Evolutionary conservation across 768 basidiomycete genomes (phyloP), one percentile per base, ranked within the genome.

Genomic region (Psilocybe azurescens): DNA sequence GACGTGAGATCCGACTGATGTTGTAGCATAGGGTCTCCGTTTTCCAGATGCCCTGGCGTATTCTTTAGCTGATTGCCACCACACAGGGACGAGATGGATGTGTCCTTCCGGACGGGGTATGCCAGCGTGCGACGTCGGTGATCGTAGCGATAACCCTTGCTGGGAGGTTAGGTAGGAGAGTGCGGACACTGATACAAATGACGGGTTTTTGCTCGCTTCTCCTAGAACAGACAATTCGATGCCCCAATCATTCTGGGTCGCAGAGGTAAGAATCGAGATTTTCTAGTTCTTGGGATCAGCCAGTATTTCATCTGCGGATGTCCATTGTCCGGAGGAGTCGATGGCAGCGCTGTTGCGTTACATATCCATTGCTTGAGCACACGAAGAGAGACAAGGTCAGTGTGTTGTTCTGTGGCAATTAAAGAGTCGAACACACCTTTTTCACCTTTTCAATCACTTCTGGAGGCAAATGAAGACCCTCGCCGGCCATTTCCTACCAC

Each of bases 271-370:
- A 16, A 6, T 7, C 5, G 6, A 44, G 14, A 44, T 7, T 14
- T 5, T n/a, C 14, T 44, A 2, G 3, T 44, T 44, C 14, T 2
- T 52, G 28, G 5, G 11, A 52, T 11, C 13, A 20, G 29, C 16
- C 5, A 57, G 56, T 11, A 46, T 57, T n/a, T 28, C 41, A 47
- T 28, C 41, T 30, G 41, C 41, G 24, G 56, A 24, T 29, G 10
- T 41, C 56, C 56, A 57, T 57, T 47, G 13, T 47, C 20, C 41
- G 5, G 56, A 44, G 7, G 56, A 48, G 28, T 57, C 28, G 29
- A 47, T 48, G 3, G 29, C 56, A 3, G 18, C 20, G 44, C 44
- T 57, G n/a, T 57, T 30, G 18, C 56, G 56, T 5, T 28, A 8
- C 56, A 57, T 57, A 2, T 44, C 41, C 14, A 9, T 9, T 39